Base-by-base conservation (phyloP, 2,329 filamentous ascomycete species). In the Colletotrichum destructivum region DNA sequence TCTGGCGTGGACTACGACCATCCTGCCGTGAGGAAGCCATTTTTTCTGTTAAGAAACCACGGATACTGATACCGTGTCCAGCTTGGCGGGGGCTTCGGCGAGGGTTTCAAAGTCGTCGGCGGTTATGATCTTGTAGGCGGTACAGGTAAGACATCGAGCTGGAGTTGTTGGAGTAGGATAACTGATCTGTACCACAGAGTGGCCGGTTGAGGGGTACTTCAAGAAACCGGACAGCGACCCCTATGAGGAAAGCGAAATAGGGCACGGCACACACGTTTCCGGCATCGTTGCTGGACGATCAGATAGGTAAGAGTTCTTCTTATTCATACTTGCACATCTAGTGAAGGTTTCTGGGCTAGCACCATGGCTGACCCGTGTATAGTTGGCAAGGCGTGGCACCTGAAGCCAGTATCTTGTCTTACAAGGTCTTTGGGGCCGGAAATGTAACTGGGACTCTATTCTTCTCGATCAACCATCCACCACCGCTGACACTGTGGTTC, bases 1-100 rank as follows among this genome's bases (percentile, higher is more conserved):
- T 82, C 81, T 0, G 82, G 82, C 0, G 76, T 84, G 38, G 81
- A 83, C 61, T 84, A 84, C 56, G 80, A 77, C 0, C 83, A 84
- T 61, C 75, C 78, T 63, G 80, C 82, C 38, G 81, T 82, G 73
- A 52, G 74, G 69, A 2, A 4, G 7, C 35, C 9, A 26, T n/a
- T 26, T 26, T n/a, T 11, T 6, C 31, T n/a, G 0, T 23, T 16
- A 16, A n/a, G n/a, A 15, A 9, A 18, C 11, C 4, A 8, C n/a
- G 7, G 7, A 21, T 42, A 9, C 44, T 68, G n/a, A 64, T 18
- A 5, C 9, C 4, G 5, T 15, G 16, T 38, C 2, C 18, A 74
- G 73, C 66, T 74, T n/a, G 73, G 73, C 4, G 73, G 71, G 4
- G 73, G 73, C 1, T 44, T 73, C 12, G 73, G 73, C 1, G 40